These are phyloP conservation scores for Diaporthe vaccinii DNA, from an alignment of 2,329 filamentous ascomycete species.

Conservation along the genomic window DNA sequence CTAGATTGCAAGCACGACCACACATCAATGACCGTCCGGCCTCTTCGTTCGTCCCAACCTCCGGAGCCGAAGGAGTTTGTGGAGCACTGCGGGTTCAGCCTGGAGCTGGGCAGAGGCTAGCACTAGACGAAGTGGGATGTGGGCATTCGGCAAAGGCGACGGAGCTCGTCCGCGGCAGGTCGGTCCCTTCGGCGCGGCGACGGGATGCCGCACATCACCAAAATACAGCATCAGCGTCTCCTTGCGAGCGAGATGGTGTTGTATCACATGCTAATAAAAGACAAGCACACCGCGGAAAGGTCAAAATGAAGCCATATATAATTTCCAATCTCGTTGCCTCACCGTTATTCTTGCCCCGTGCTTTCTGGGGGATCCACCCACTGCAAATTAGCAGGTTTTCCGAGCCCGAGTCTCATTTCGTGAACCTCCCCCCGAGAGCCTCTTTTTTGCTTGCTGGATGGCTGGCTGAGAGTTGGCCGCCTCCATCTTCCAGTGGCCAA, in stretches of 20 bases:
- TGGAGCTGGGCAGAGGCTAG: constrained; percentile 7
- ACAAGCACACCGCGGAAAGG: background rate
- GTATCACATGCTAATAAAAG: constrained; percentile 5
- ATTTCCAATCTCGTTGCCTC: constrained; percentile 37
- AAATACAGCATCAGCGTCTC: background rate
- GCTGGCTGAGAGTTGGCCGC: background rate
- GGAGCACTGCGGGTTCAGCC: constrained; percentile 3
- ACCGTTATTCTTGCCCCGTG: constrained; percentile 26
- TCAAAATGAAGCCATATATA: background rate
- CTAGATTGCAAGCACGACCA: background rate
- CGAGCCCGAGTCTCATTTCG: constrained; percentile 27
- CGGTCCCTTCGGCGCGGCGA: constrained; percentile 1
- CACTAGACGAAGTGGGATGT: constrained; percentile 15
- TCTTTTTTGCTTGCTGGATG: background rate
- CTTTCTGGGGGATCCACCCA: constrained; percentile 20
- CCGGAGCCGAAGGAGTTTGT: constrained; percentile 31
- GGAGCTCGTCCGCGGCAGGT: constrained; percentile 5
- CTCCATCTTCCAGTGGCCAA: constrained; percentile 16
- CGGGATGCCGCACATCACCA: background rate
- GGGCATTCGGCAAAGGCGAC: background rate
- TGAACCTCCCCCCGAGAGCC: constrained; percentile 10
- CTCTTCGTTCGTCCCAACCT: background rate
- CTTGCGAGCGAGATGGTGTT: background rate
- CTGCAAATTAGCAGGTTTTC: constrained; percentile 32
- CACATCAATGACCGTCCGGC: background rate